Percentiles rank a stretch among this genome's conserved stretches.
phyloP scores from a whole-genome alignment of 148 eudicot species.

The Rhododendron williamsianum region DNA sequence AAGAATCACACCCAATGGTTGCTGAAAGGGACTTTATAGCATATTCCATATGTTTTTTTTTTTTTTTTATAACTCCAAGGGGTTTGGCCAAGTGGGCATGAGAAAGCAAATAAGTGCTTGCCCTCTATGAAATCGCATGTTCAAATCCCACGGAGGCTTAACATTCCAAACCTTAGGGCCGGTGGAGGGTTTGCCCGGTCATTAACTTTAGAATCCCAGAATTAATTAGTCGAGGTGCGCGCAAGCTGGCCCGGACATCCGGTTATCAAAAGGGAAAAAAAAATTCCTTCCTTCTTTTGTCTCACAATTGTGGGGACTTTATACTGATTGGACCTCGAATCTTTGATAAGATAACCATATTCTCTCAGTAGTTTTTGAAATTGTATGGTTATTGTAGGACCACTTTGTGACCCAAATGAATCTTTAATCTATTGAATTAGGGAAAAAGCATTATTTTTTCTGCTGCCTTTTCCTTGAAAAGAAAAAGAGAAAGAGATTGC shows the following conservation, averaged over 20 bases:
- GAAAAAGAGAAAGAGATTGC: not conserved
- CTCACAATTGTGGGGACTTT: not conserved
- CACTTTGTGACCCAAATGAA: slow-evolving; percentile 10
- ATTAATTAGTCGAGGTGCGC: not conserved
- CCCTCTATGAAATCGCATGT: not conserved
- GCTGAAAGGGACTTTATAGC: not conserved
- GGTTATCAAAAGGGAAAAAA: too few species aligned
- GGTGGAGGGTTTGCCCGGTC: not conserved
- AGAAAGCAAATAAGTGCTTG: not conserved
- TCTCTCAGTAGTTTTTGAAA: not conserved
- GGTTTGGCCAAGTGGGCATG: not conserved
- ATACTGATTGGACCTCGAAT: slow-evolving; percentile 12
- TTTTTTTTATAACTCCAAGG: too few species aligned
- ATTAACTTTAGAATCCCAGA: not conserved
- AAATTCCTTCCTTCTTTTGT: not conserved
- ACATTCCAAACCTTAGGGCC: not conserved
- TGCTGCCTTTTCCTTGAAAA: slow-evolving; percentile 10
- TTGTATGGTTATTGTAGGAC: not conserved
- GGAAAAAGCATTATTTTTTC: not conserved
- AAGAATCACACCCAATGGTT: not conserved
- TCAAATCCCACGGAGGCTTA: not conserved
- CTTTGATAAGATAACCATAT: not conserved
- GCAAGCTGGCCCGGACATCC: not conserved
- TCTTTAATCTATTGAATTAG: not conserved
- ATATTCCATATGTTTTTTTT: not conserved